phyloP scores from a whole-genome alignment of 345 rosid genomes.

The Syzygium jambos region DNA sequence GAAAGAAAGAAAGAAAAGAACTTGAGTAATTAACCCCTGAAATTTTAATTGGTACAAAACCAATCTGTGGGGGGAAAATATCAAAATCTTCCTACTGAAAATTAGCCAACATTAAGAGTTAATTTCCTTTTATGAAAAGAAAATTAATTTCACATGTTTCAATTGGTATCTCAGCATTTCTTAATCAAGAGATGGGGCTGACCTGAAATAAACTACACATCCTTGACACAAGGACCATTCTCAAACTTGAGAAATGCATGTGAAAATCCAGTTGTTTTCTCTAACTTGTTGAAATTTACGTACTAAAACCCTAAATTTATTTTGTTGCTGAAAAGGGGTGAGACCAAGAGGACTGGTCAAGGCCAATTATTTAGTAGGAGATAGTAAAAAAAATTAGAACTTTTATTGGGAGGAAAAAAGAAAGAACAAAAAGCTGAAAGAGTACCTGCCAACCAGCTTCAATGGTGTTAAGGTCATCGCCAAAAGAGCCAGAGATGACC shows the following conservation, averaged over 20 bases:
- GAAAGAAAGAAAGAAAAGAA: background rate
- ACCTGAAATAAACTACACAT: background rate
- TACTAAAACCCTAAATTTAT: background rate
- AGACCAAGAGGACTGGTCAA: background rate
- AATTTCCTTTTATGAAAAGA: background rate
- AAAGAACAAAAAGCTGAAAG: background rate
- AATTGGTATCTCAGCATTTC: background rate
- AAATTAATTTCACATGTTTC: background rate
- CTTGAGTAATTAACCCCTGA: background rate
- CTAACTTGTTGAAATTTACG: background rate
- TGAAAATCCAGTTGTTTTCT: background rate
- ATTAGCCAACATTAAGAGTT: background rate
- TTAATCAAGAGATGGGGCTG: background rate
- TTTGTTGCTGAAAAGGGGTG: background rate
- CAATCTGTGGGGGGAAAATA: background rate
- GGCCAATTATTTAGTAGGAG: background rate
- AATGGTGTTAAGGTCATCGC: slow-evolving; percentile 89
- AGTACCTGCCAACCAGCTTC: slow-evolving; percentile 99
- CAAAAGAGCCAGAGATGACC: slow-evolving; percentile 95
- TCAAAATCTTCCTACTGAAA: background rate
- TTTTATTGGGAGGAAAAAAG: background rate
- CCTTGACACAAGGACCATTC: background rate
- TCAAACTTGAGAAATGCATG: background rate
- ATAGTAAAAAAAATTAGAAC: background rate
- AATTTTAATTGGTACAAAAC: background rate